Conservation (phyloP, 2,329 filamentous ascomycete genomes). For the Aspergillus terreus region DNA sequence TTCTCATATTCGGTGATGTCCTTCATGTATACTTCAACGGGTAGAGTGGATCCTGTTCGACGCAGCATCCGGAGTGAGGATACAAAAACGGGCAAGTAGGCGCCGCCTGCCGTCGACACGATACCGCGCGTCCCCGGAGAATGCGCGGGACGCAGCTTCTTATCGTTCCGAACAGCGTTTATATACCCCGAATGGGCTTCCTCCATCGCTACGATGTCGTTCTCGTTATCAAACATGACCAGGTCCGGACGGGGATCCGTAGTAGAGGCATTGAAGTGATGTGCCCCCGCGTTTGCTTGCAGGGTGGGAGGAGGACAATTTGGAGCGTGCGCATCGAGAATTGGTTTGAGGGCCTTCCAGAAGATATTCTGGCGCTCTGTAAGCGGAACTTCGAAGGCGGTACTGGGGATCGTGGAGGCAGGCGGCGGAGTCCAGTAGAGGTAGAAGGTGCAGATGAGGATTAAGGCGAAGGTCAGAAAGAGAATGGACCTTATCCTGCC, state of each 20-base stretch:
- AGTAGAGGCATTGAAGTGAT: constrained; percentile 28
- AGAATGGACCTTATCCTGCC: constrained; percentile 27
- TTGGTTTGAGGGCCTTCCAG: constrained; percentile 34
- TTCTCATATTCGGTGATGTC: constrained; percentile 39
- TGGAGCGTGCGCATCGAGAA: constrained; percentile 31
- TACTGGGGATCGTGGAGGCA: constrained; percentile 29
- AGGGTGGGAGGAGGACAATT: constrained; percentile 28
- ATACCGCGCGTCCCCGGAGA: constrained; percentile 44
- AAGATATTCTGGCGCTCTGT: constrained; percentile 34
- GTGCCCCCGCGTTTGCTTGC: constrained; percentile 18
- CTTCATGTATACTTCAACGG: constrained; percentile 45
- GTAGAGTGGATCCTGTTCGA: constrained; percentile 48
- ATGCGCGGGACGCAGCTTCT: constrained; percentile 29
- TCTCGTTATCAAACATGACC: constrained; percentile 31
- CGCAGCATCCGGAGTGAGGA: constrained; percentile 52
- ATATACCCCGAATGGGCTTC: constrained; percentile 41
- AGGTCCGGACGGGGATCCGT: constrained; percentile 33
- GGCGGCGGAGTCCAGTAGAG: constrained; percentile 34
- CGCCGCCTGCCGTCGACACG: constrained; percentile 48
- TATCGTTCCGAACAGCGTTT: constrained; percentile 27
- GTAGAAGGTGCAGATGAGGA: constrained; percentile 33
- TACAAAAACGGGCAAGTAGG: constrained; percentile 49
- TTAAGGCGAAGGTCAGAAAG: constrained; percentile 24
- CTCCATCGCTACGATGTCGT: constrained; percentile 32
- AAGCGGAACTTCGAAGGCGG: constrained; percentile 32